These are phyloP conservation scores for Furcasterigmium sp. DNA, from an alignment of 2,329 filamentous ascomycete genomes.

Conservation along the genomic window DNA sequence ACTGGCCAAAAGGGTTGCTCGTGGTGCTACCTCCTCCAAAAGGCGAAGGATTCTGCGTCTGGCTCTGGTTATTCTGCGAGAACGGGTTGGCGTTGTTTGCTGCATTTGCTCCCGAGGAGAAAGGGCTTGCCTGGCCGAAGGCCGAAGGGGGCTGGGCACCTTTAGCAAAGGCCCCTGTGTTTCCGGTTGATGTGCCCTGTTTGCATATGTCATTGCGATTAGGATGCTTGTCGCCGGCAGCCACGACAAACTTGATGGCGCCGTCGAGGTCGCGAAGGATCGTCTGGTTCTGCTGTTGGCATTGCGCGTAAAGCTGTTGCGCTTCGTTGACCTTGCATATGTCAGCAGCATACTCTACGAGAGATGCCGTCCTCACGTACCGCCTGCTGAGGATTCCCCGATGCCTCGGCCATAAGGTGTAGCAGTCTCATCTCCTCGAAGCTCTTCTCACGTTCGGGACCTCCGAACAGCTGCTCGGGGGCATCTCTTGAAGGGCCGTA, in stretches of 20 bases:
- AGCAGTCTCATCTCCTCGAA: slow-evolving; percentile 81
- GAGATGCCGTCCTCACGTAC: slow-evolving; percentile 24
- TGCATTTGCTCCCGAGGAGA: slow-evolving; percentile 18
- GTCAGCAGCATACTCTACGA: slow-evolving; percentile 8
- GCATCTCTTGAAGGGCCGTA: slow-evolving; percentile 76
- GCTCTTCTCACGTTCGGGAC: slow-evolving; percentile 73
- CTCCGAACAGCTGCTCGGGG: slow-evolving; percentile 80
- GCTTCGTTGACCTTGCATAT: slow-evolving; percentile 51
- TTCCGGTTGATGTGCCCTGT: slow-evolving; percentile 34
- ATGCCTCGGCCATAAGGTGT: slow-evolving; percentile 55
- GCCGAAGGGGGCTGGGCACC: slow-evolving; percentile 22
- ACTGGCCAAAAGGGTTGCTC: slow-evolving; percentile 37
- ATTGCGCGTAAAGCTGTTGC: slow-evolving; percentile 55
- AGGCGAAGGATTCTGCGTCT: slow-evolving; percentile 2
- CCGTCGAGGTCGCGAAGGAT: slow-evolving; percentile 64
- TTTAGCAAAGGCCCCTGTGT: slow-evolving; percentile 38
- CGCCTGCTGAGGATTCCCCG: slow-evolving; percentile 53
- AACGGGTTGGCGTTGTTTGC: slow-evolving; percentile 9
- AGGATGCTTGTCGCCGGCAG: slow-evolving; percentile 64
- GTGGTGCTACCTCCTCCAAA: slow-evolving; percentile 5
- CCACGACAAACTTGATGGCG: slow-evolving; percentile 65
- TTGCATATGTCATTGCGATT: slow-evolving; percentile 65
- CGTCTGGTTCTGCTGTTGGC: slow-evolving; percentile 67
- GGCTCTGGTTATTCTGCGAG: slow-evolving; percentile 1
- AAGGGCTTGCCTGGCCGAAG: slow-evolving; percentile 24